phyloP scores from a whole-genome alignment of 352 stramenopile genomes.

The Globisporangium viniferum region DNA sequence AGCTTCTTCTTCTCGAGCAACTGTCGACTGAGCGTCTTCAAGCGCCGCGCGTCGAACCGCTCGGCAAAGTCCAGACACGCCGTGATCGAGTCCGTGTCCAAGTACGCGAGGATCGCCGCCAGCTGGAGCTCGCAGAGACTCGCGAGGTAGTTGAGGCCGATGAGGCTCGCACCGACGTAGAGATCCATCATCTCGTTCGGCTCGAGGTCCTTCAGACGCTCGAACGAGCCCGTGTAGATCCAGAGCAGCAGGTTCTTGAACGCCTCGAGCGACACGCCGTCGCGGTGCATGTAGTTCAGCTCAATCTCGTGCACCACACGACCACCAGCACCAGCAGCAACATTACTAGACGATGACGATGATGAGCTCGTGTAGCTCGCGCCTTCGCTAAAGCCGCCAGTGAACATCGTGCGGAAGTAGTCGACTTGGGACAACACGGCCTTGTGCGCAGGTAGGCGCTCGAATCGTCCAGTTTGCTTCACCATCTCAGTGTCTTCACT shows the following conservation, averaged over 20 bases:
- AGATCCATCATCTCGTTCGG: conserved; percentile 71
- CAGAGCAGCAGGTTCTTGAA: conserved; percentile 63
- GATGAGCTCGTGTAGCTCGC: conserved; percentile 13
- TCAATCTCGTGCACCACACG: conserved; percentile 47
- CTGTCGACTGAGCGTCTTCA: conserved; percentile 46
- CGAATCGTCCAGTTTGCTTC: conserved; percentile 15
- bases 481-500: neutral
- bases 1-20: conserved; percentile 23
- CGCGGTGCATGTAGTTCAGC: conserved; percentile 69
- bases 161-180: conserved; percentile 56
- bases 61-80: conserved; percentile 66
- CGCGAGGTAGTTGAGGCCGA: conserved; percentile 52
- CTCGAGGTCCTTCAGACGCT: conserved; percentile 37
- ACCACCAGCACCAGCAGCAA: neutral
- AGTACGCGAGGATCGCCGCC: conserved; percentile 40
- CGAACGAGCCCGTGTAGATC: conserved; percentile 72
- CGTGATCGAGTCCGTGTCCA: conserved; percentile 45
- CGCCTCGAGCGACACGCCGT: conserved; percentile 60
- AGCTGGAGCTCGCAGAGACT: conserved; percentile 63
- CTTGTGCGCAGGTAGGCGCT: conserved; percentile 61
- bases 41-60: conserved; percentile 49
- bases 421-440: conserved; percentile 69
- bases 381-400: conserved; percentile 77
- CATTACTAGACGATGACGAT: neutral
- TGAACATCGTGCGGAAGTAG: conserved; percentile 84